Base-by-base conservation (phyloP, 2,329 filamentous ascomycete species). In the Trichoderma sp. region DNA sequence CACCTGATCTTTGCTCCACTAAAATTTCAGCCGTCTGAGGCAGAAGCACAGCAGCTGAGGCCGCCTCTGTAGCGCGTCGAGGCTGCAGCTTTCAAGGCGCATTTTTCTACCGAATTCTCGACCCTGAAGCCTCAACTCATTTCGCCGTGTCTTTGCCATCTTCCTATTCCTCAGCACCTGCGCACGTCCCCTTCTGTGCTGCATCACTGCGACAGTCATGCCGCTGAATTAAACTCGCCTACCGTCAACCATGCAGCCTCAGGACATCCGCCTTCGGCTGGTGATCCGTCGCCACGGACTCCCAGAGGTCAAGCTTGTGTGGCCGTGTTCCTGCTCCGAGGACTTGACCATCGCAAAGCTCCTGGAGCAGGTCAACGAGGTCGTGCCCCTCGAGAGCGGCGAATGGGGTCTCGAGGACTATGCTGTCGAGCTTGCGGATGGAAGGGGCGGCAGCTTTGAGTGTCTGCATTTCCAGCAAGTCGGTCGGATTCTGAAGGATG, bases 361-460 rank as follows among this genome's bases (percentile, higher is more conserved):
- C 2, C 81, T 97, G 44, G 87, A 90, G 68, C 85, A 92, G 67
- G 82, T 97, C 69, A 93, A 96, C 76, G 86, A 91, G 50, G 83
- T 90, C 17, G 80, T 97, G 2, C 93, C 93, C 0, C 85, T 98
- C 0, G 93, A 97, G 78, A 88, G 88, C 64, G 83, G 83, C 47
- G 82, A 92, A 66, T 97, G 92, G 92, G 92, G 92, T 0, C 78
- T 97, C 3, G 93, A 97, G 72, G 92, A 97, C 74, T 98, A 98
- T 76, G 85, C 85, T 9, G 91, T 97, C 34, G 91, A 96, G 76
- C 82, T 97, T 3, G 76, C 77, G 21, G 81, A 83, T 63, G 71
- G 73, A 30, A 77, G 79, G 44, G 83, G 83, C n/a, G 80, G 77
- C 19, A 87, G 85, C 52, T 97, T 91, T 69, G 94, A 98, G 77